A percentile compares a stretch with the other conserved stretches of the same genome.
Evolutionary conservation across 1,139 yeast species (phyloP).

Genomic region (Zygoascus sp.): DNA sequence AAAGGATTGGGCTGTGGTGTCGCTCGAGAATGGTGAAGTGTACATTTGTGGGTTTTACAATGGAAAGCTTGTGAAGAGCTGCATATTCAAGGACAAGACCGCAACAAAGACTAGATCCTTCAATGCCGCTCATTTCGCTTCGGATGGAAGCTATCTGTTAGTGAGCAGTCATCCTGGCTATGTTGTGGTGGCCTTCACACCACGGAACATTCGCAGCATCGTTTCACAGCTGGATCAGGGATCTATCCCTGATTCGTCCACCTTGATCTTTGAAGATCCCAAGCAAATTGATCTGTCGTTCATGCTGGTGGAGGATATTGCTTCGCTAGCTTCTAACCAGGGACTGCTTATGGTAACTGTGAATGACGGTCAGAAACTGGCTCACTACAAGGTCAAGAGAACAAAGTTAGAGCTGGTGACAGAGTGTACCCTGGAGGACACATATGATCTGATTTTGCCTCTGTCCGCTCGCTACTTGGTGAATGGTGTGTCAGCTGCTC

Average conservation of each 20-base stretch:
- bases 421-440: background rate
- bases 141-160: background rate
- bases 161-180: background rate
- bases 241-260: background rate
- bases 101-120: background rate
- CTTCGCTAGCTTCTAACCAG: background rate
- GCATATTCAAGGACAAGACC: slow-evolving; percentile 3
- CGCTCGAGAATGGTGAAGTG: background rate
- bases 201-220: background rate
- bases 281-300: background rate
- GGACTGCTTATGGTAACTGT: background rate
- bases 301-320: background rate
- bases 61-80: slow-evolving; percentile 1
- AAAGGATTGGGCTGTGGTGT: slow-evolving; percentile 6
- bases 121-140: background rate
- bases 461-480: background rate
- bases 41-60: slow-evolving; percentile 8
- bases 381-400: background rate
- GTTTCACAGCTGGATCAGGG: slow-evolving; percentile 9
- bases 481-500: background rate
- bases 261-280: background rate
- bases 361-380: background rate
- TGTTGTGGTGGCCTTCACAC: background rate
- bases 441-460: background rate
- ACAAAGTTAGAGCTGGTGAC: background rate